Evolutionary conservation across 169 alveolate genomes (phyloP).

Genomic region (Cryptosporidium bovis): DNA sequence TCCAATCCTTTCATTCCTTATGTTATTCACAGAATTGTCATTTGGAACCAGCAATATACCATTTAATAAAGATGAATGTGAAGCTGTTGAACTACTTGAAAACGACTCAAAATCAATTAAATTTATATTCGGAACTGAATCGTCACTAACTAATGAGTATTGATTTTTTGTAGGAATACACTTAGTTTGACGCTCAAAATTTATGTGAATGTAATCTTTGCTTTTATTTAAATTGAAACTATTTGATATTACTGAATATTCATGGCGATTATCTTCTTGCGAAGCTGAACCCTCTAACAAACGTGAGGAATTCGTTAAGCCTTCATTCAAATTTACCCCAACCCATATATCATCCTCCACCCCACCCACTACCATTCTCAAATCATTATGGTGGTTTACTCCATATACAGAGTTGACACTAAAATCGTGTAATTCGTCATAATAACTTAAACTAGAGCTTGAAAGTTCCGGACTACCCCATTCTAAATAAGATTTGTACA

Average conservation of each 20-base stretch:
- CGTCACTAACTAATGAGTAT: conserved; percentile 17
- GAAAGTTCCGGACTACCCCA: conserved; percentile 13
- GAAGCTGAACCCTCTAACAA: neutral
- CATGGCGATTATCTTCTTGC: neutral
- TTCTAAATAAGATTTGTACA: conserved; percentile 24
- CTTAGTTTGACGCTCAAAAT: conserved; percentile 1
- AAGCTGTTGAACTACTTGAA: conserved; percentile 43
- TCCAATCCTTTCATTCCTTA: neutral
- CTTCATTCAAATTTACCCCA: conserved; percentile 19
- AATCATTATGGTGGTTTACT: conserved; percentile 40
- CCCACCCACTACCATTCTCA: conserved; percentile 4
- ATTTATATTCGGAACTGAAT: neutral
- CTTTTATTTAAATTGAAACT: conserved; percentile 4
- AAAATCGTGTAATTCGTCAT: conserved; percentile 22
- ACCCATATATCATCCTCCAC: conserved; percentile 59
- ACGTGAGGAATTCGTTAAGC: neutral
- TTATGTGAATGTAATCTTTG: neutral
- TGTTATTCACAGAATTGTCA: neutral
- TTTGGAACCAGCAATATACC: conserved; percentile 69
- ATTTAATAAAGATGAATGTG: conserved; percentile 44
- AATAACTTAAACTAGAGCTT: conserved; percentile 1
- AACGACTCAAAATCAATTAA: neutral
- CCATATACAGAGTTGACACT: conserved; percentile 31
- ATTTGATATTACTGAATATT: neutral
- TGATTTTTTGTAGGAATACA: neutral